These are phyloP conservation scores for Phaeosphaeria sp. DNA, from an alignment of 2,329 filamentous ascomycete genomes.

Conservation along the genomic window DNA sequence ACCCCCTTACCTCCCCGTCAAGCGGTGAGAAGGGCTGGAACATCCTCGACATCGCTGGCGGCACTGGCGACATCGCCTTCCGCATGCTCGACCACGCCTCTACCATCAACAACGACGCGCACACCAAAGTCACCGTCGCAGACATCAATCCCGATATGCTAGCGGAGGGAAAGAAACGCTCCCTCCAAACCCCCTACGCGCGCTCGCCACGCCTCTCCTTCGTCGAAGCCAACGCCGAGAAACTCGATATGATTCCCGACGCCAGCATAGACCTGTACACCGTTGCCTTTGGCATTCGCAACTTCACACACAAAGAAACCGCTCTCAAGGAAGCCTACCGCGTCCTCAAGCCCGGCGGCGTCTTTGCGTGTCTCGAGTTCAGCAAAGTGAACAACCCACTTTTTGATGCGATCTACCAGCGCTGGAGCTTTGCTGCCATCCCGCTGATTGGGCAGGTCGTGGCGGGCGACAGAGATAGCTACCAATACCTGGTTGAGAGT, in stretches of 20 bases:
- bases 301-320: conserved; percentile 90
- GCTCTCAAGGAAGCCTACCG: conserved; percentile 85
- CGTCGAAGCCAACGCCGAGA: conserved; percentile 89
- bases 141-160: conserved; percentile 98
- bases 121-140: conserved; percentile 85
- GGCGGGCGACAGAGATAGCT: conserved; percentile 91
- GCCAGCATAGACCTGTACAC: conserved; percentile 92
- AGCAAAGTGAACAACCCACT: conserved; percentile 80
- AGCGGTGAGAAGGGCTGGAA: conserved; percentile 60
- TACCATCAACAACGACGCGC: conserved; percentile 77
- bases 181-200: conserved; percentile 67
- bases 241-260: conserved; percentile 69
- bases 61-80: conserved; percentile 97
- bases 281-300: conserved; percentile 95
- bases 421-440: conserved; percentile 94
- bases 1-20: conserved; percentile 52
- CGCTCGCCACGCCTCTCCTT: conserved; percentile 67
- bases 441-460: conserved; percentile 95
- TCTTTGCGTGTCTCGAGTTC: conserved; percentile 97
- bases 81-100: conserved; percentile 90
- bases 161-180: conserved; percentile 81
- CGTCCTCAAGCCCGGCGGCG: conserved; percentile 89
- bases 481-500: conserved; percentile 98
- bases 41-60: conserved; percentile 95
- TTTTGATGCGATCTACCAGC: conserved; percentile 87